Evolutionary conservation across 2,329 filamentous ascomycete species (phyloP).

Genomic region (Aspergillus candidus): DNA sequence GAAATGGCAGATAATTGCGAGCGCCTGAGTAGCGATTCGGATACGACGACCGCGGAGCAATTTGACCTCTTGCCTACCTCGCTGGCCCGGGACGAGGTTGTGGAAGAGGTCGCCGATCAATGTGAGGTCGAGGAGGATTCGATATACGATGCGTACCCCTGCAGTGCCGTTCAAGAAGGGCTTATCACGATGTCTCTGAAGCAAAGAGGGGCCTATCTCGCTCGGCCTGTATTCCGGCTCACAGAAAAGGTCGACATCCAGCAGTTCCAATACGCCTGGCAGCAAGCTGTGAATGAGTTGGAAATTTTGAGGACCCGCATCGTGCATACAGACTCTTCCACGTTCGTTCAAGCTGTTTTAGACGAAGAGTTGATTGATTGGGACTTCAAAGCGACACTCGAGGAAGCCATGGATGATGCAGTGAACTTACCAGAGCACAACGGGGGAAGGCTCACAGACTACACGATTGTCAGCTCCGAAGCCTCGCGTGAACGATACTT

Average conservation of each 20-base stretch:
- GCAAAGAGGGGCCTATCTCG: conserved; percentile 44
- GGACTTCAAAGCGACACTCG: conserved; percentile 24
- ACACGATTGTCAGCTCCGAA: conserved; percentile 28
- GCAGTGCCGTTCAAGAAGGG: conserved; percentile 41
- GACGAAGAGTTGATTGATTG: conserved; percentile 31
- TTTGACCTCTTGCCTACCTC: conserved; percentile 26
- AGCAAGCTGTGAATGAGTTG: conserved; percentile 38
- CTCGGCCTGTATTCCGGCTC: conserved; percentile 41
- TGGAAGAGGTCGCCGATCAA: conserved; percentile 25
- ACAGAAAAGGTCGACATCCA: conserved; percentile 33
- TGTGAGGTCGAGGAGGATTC: conserved; percentile 25
- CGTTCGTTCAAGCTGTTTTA: conserved; percentile 38
- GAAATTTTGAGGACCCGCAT: conserved; percentile 47
- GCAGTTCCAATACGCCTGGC: conserved; percentile 44
- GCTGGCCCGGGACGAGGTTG: conserved; percentile 13
- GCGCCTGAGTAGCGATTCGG: not conserved
- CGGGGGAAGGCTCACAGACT: conserved; percentile 30
- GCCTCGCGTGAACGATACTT: conserved; percentile 31
- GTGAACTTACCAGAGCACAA: conserved; percentile 28
- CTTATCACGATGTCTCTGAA: conserved; percentile 45
- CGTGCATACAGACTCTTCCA: conserved; percentile 32
- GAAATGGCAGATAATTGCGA: conserved; percentile 38
- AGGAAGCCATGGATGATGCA: conserved; percentile 19
- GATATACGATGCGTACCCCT: conserved; percentile 39
- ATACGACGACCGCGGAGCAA: conserved; percentile 11